A percentile compares a stretch with the other conserved stretches of the same genome.
Evolutionary conservation across 495 filamentous ascomycete genomes (phyloP).

Genomic region (Aspergillus avenaceus): DNA sequence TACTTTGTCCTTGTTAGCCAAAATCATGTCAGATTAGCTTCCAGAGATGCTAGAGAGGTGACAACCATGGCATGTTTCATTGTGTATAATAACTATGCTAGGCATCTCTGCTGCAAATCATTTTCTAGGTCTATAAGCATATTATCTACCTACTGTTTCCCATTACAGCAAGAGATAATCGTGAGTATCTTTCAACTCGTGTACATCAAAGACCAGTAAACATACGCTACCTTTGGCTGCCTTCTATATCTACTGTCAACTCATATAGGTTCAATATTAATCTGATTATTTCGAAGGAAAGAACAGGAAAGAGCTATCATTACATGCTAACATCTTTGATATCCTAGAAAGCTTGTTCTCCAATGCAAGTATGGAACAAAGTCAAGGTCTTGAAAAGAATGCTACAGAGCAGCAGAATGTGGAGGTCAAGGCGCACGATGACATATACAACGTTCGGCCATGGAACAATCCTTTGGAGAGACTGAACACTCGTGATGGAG

Average conservation of each 20-base stretch:
- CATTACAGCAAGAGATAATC: too few relatives aligned
- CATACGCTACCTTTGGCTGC: too few relatives aligned
- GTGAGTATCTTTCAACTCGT: too few relatives aligned
- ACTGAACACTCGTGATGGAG: constrained; percentile 3
- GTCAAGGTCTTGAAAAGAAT: not conserved
- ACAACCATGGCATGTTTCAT: not conserved
- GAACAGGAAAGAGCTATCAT: too few relatives aligned
- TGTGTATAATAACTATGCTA: not conserved
- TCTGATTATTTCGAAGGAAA: too few relatives aligned
- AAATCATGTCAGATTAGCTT: not conserved
- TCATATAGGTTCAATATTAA: too few relatives aligned
- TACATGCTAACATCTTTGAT: too few relatives aligned
- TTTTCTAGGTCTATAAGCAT: too few relatives aligned
- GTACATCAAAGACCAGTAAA: too few relatives aligned
- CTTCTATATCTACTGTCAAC: too few relatives aligned
- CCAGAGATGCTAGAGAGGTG: not conserved
- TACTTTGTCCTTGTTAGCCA: not conserved
- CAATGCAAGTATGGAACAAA: not conserved
- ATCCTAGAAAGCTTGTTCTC: not conserved
- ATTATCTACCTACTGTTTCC: too few relatives aligned
- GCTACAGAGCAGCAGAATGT: not conserved
- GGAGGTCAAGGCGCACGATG: not conserved
- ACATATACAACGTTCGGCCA: constrained; percentile 2
- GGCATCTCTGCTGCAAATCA: too few relatives aligned
- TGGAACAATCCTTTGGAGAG: not conserved